Evolutionary conservation across 1,284 basidiomycete genomes (phyloP), one percentile per base, ranked within the genome.

Genomic region (Tremellales sp.): DNA sequence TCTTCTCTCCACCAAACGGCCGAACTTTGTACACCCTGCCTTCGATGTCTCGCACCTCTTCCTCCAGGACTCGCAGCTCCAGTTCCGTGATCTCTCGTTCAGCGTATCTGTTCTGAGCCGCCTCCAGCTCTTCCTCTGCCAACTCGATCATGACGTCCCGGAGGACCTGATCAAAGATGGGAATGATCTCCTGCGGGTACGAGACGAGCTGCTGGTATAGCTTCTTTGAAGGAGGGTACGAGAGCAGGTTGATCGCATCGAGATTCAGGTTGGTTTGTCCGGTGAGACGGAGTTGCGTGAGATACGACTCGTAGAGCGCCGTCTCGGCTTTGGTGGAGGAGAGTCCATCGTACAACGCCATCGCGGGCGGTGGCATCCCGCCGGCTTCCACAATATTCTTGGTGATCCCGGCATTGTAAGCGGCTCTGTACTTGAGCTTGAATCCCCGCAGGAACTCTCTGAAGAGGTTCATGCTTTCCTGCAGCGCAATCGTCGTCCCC

Each of bases 121-220:
- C 78, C 50, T 81, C 78, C 63, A 84, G 80, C 64, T 94, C 89
- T 56, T 83, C 77, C 46, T 91, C 84, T 0, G 85, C 86, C 25
- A 85, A 62, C 54, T 88, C 85, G 40, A 90, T 73, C 84, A 94
- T 86, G 45, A 87, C 73, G 63, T 97, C 93, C 72, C 93, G 90
- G 57, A 97, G 75, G 0, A 92, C 86, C 64, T 93, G 89, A 77
- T 98, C 95, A 85, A 97, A 92, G 43, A 90, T 88, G 2, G 94
- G 94, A 34, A 98, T 81, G 43, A 97, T 83, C 76, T 98, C 94
- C 71, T 97, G 92, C 0, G 94, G 95, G 70, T 94, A 98, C 66
- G 91, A 92, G 56, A 84, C 71, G 12, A 97, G 76, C 62, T 88
- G 86, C 34, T 75, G 74, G 65, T 87, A 81, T 12, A 97, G 77